Conservation (phyloP, 1,284 basidiomycete species). For the Trichosporon ovoides region DNA sequence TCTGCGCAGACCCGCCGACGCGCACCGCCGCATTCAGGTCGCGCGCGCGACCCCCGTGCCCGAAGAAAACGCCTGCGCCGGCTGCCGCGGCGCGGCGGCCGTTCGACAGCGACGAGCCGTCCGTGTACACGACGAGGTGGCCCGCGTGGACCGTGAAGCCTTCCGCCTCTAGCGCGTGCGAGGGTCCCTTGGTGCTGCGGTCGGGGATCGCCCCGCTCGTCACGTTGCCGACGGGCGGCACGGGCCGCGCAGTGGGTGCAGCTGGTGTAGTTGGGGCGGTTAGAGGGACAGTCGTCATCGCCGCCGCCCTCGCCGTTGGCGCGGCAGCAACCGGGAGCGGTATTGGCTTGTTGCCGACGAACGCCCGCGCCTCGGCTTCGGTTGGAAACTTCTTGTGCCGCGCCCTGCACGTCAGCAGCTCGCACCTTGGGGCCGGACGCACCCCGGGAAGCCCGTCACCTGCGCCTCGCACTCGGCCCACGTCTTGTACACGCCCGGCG, state of each 20-base stretch:
- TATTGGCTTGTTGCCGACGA: conserved; percentile 15
- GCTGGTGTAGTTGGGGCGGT: too few relatives aligned
- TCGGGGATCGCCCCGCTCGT: neutral
- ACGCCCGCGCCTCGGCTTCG: conserved; percentile 30
- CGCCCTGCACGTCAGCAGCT: conserved; percentile 29
- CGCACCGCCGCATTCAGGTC: conserved; percentile 41
- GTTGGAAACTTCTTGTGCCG: conserved; percentile 44
- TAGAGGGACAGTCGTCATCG: neutral
- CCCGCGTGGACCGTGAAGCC: conserved; percentile 33
- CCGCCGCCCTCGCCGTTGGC: neutral
- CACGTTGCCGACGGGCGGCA: neutral
- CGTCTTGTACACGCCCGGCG: conserved; percentile 41
- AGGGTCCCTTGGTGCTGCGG: neutral
- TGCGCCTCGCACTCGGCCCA: conserved; percentile 45
- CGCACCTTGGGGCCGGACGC: conserved; percentile 16
- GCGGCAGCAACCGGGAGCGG: too few relatives aligned
- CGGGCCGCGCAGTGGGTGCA: too few relatives aligned
- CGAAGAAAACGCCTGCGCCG: conserved; percentile 48
- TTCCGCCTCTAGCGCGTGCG: conserved; percentile 17
- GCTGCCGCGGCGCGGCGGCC: conserved; percentile 39
- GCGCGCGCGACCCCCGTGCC: conserved; percentile 29
- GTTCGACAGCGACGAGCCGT: conserved; percentile 44
- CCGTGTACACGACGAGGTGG: conserved; percentile 44
- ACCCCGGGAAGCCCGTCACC: conserved; percentile 40
- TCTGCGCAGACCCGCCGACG: conserved; percentile 45